Percentiles rank a stretch among this genome's conserved stretches.
These are phyloP conservation scores for Wickerhamomyces bisporus DNA, from an alignment of 805 yeast genomes.

Conservation along the genomic window DNA sequence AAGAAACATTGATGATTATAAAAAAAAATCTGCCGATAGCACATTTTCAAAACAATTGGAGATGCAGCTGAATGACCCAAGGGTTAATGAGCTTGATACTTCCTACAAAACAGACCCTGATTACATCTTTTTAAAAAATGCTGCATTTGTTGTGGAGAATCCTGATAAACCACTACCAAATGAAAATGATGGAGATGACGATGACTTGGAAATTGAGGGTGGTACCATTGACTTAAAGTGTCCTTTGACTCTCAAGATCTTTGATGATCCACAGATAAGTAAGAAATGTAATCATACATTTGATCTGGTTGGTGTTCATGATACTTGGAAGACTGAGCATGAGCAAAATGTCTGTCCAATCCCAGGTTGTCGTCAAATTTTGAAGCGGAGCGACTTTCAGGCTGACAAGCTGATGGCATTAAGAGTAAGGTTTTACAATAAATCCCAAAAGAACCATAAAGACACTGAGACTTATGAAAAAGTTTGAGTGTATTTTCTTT, in stretches of 20 bases:
- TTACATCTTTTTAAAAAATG: constrained; percentile 31
- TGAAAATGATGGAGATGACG: constrained; percentile 37
- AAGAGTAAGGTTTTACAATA: constrained; percentile 39
- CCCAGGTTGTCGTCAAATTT: constrained; percentile 36
- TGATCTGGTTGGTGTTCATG: constrained; percentile 42
- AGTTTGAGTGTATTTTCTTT: too few species aligned
- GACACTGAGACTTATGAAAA: constrained; percentile 9
- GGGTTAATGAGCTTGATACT: too few species aligned
- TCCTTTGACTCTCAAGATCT: constrained; percentile 54
- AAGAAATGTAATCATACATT: constrained; percentile 56
- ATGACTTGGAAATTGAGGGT: constrained; percentile 63
- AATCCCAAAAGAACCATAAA: constrained; percentile 17
- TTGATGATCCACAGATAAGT: constrained; percentile 51
- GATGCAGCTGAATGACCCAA: not conserved
- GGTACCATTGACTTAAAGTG: constrained; percentile 66
- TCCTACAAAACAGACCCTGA: constrained; percentile 3
- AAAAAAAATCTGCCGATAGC: constrained; percentile 11
- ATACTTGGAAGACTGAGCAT: constrained; percentile 24
- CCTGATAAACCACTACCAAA: constrained; percentile 63
- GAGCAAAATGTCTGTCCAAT: constrained; percentile 51
- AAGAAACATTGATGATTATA: constrained; percentile 8
- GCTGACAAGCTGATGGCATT: constrained; percentile 51
- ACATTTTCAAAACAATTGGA: constrained; percentile 12
- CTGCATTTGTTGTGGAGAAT: constrained; percentile 44
- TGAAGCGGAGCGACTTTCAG: constrained; percentile 33